phyloP scores from a whole-genome alignment of 768 basidiomycete genomes.

The Lentinula sp. region DNA sequence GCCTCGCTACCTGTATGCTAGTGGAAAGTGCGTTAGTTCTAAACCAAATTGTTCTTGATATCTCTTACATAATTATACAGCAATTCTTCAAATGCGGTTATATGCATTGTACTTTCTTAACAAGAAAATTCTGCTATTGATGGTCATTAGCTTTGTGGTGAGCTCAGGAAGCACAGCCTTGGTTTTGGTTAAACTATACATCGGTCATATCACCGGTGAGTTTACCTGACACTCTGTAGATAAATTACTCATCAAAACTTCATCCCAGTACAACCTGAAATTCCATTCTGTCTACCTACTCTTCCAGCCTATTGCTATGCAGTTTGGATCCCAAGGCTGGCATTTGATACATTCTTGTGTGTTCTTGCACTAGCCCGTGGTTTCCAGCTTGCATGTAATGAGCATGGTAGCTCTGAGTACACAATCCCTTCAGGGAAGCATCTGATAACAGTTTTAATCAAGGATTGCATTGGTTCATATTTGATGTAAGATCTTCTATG shows the following conservation, averaged over 20 bases:
- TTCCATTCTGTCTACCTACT: slow-evolving; percentile 34
- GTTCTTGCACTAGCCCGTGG: slow-evolving; percentile 43
- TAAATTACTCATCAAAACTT: background rate
- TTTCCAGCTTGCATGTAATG: slow-evolving; percentile 23
- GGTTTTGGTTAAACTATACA: slow-evolving; percentile 33
- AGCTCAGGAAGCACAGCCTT: slow-evolving; percentile 33
- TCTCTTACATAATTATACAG: slow-evolving; percentile 17
- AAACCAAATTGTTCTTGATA: background rate
- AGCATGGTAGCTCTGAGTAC: slow-evolving; percentile 28
- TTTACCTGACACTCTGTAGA: too few species aligned
- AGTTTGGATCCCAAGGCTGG: slow-evolving; percentile 60
- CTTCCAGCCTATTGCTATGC: slow-evolving; percentile 40
- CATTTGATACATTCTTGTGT: slow-evolving; percentile 49
- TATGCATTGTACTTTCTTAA: slow-evolving; percentile 54
- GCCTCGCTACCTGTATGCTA: slow-evolving; percentile 44
- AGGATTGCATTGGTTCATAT: slow-evolving; percentile 54
- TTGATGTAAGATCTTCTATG: slow-evolving; percentile 36
- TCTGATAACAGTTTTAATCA: slow-evolving; percentile 43
- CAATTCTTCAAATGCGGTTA: slow-evolving; percentile 57
- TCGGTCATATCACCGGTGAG: background rate
- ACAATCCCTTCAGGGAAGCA: slow-evolving; percentile 35
- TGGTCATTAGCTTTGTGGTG: slow-evolving; percentile 34
- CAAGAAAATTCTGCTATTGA: slow-evolving; percentile 40
- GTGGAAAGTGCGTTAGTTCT: slow-evolving; percentile 39
- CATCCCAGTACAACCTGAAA: slow-evolving; percentile 13